Evolutionary conservation across 352 stramenopile genomes (phyloP).

Genomic region (Pythium rhizo-oryzae): DNA sequence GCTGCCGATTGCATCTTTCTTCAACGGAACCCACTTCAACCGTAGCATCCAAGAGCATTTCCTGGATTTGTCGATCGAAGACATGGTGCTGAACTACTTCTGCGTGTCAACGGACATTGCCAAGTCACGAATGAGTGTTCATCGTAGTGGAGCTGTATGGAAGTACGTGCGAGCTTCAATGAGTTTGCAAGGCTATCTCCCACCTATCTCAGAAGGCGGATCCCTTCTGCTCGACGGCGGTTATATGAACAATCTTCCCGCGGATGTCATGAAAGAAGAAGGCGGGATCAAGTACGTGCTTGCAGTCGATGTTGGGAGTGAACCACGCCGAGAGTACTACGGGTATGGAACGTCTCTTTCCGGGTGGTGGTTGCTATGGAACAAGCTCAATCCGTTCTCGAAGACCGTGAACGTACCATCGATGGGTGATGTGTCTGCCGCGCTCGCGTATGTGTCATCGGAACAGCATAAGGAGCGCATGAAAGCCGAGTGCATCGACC

Average conservation of each 20-base stretch:
- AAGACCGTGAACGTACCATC: conserved; percentile 89
- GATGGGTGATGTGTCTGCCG: conserved; percentile 92
- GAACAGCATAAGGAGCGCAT: conserved; percentile 89
- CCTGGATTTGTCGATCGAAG: conserved; percentile 81
- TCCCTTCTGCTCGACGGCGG: conserved; percentile 90
- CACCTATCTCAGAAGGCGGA: conserved; percentile 87
- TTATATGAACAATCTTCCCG: conserved; percentile 95
- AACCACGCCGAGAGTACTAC: conserved; percentile 75
- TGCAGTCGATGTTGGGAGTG: conserved; percentile 89
- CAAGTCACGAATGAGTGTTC: conserved; percentile 85
- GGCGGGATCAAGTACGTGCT: conserved; percentile 90
- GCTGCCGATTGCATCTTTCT: conserved; percentile 89
- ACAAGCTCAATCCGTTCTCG: conserved; percentile 90
- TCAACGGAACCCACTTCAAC: conserved; percentile 89
- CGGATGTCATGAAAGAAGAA: conserved; percentile 91
- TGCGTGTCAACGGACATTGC: conserved; percentile 93
- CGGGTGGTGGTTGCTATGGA: conserved; percentile 92
- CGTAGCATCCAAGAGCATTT: conserved; percentile 70
- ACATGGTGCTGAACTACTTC: conserved; percentile 94
- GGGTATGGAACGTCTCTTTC: conserved; percentile 81
- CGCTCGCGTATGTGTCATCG: conserved; percentile 88
- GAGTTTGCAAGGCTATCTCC: conserved; percentile 91
- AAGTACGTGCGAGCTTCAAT: conserved; percentile 93
- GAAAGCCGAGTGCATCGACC: conserved; percentile 82
- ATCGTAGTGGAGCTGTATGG: conserved; percentile 86